phyloP scores from a whole-genome alignment of 495 filamentous ascomycete species.

The Cercophora newfieldiana region DNA sequence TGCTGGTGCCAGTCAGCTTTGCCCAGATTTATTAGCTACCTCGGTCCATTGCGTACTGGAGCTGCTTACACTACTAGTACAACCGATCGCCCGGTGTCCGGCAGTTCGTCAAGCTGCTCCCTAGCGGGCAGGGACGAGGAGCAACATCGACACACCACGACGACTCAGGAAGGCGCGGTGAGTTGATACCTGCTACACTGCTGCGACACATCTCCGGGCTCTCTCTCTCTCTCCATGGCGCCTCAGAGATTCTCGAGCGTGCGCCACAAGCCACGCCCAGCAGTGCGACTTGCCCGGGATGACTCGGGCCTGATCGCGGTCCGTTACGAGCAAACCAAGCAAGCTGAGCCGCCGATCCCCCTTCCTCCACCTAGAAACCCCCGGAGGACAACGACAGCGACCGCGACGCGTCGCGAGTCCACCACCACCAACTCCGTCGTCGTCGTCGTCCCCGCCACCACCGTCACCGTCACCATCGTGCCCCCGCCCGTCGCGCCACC shows the following conservation, averaged over 20 bases:
- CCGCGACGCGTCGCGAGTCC: conserved; percentile 19
- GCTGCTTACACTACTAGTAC: neutral
- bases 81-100: neutral
- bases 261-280: conserved; percentile 36
- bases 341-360: conserved; percentile 57
- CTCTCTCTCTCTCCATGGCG: conserved; percentile 32
- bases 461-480: conserved; percentile 32
- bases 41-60: neutral
- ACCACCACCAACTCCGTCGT: conserved; percentile 21
- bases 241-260: conserved; percentile 37
- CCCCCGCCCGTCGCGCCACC: conserved; percentile 46
- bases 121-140: neutral
- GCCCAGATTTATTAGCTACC: neutral
- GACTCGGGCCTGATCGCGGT: conserved; percentile 52
- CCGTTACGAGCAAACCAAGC: conserved; percentile 56
- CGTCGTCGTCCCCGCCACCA: conserved; percentile 31
- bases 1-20: neutral
- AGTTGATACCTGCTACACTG: neutral
- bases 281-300: conserved; percentile 40
- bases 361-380: conserved; percentile 46
- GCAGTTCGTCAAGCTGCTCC: neutral
- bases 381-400: conserved; percentile 19
- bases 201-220: no score
- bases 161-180: neutral
- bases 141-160: neutral